Base-by-base conservation (phyloP, 2,329 filamentous ascomycete species). In the Talaromyces sp. region DNA sequence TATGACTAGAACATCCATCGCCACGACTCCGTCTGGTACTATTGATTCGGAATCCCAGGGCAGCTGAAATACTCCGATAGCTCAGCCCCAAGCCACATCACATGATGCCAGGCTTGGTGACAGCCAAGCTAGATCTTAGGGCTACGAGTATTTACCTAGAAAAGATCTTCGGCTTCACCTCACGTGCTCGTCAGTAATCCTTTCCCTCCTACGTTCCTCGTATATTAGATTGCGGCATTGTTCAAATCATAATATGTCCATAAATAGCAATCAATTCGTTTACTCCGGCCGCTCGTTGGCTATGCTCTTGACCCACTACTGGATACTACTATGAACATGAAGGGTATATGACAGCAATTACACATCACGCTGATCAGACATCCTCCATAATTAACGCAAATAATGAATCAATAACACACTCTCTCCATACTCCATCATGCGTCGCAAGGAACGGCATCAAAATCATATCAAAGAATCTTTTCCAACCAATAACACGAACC, bases 401-500 rank as follows among this genome's bases (percentile, higher is more conserved):
- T 4, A 15, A 35, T 19, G 27, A n/a, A n/a, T 19, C 27, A 17
- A 54, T 3, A 35, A 22, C 2, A 35, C 17, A 37, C 17, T 31
- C 50, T 31, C 31, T 50, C 27, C 49, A 1, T 35, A 37, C 50
- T 35, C 50, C 50, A 37, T 56, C 13, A 56, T 22, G 31, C n/a
- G 15, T 11, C 35, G 37, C 13, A 31, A 27, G 8, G 19, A n/a
- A 17, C 22, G 25, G 39, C 19, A 58, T 11, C 7, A 39, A 27
- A 37, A 27, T 52, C 43, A 45, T 6, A 59, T 50, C 11, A 50
- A n/a, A 66, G 52, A 19, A 66, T 66, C 27, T 54, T 37, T 5
- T 62, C 52, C 52, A 66, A 27, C 64, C 64, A 66, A 31, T 39
- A 31, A n/a, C n/a, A 62, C 15, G 43, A 37, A 9, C 35, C 25